Conservation (phyloP, 2,329 filamentous ascomycete genomes). For the Scytalidium sp. region DNA sequence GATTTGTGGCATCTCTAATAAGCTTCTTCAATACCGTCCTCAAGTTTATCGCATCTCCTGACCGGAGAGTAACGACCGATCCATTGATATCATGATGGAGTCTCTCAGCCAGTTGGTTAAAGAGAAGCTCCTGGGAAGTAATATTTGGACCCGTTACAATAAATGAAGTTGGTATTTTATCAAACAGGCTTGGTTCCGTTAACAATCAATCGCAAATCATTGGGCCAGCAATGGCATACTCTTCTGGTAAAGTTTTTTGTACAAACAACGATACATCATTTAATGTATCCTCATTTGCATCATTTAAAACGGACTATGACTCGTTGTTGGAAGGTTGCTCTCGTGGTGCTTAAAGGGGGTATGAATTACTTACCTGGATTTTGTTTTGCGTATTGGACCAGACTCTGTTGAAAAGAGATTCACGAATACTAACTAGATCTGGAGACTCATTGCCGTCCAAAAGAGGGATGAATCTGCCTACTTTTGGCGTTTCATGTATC, state of each 20-base stretch:
- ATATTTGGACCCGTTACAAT: slow-evolving; percentile 78
- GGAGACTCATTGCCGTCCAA: slow-evolving; percentile 52
- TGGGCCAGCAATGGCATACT: no score
- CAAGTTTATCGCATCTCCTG: slow-evolving; percentile 69
- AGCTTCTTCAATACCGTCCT: slow-evolving; percentile 72
- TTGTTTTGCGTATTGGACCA: slow-evolving; percentile 64
- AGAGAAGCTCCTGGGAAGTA: slow-evolving; percentile 71
- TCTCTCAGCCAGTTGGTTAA: slow-evolving; percentile 63
- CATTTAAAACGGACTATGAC: slow-evolving; percentile 52
- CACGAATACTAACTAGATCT: slow-evolving; percentile 48
- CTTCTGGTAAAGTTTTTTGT: slow-evolving; percentile 28
- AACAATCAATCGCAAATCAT: no score
- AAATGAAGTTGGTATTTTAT: slow-evolving; percentile 65
- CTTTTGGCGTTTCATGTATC: background rate
- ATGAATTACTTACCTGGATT: slow-evolving; percentile 57
- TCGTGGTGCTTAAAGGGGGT: slow-evolving; percentile 1
- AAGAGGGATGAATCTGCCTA: slow-evolving; percentile 45
- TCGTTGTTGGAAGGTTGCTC: slow-evolving; percentile 31
- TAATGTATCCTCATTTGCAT: slow-evolving; percentile 59
- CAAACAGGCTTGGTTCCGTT: slow-evolving; percentile 14
- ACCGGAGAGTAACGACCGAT: slow-evolving; percentile 64
- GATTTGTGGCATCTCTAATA: slow-evolving; percentile 62
- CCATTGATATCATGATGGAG: slow-evolving; percentile 46
- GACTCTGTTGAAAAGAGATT: slow-evolving; percentile 55
- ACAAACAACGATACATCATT: slow-evolving; percentile 57